Base-by-base conservation (phyloP, 2,329 filamentous ascomycete genomes). In the Monascus ruber region DNA sequence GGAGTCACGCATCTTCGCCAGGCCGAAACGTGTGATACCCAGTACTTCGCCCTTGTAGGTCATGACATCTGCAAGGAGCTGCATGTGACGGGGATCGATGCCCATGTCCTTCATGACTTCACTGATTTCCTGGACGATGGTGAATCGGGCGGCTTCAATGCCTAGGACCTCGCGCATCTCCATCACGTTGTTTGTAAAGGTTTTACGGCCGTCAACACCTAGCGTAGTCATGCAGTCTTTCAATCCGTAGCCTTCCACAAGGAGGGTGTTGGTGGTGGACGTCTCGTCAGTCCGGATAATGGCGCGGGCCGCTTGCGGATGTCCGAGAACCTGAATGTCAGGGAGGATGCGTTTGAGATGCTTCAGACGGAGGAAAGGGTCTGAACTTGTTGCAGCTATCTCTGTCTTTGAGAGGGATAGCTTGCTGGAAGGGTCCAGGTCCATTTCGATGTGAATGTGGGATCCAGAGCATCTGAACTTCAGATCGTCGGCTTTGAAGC, bases 81-180 rank as follows among this genome's bases (percentile, higher is more conserved):
- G 83, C 87, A 98, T 96, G 67, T 98, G 91, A 40, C 91, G 84
- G 34, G 88, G 89, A 64, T 98, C 91, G 54, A 98, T 96, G 62
- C 78, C 80, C 87, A 98, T 95, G 59, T 82, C 79, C 29, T 77
- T 77, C 88, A 96, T 98, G 56, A 96, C 91, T 38, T 74, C 73
- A 38, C 73, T 75, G 53, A 98, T 96, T 68, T 98, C 91, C 34
- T 76, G 70, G 36, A 91, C 84, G 55, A 98, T 96, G 5, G 88
- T 94, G 3, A 75, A 76, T 43, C 89, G 79, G 3, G 91, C 91
- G 1, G 91, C 91, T 69, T 98, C 91, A 52, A 98, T 95, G 36
- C 91, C 91, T 3, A 98, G 77, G 0, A 96, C 81, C 24, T 91
- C 79, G 29, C 77, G 74, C 52, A 81, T 82, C 65, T 98, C 91